These are phyloP conservation scores for Chamaecyparis obtusa DNA, from an alignment of 75 land plant species.

Conservation along the genomic window DNA sequence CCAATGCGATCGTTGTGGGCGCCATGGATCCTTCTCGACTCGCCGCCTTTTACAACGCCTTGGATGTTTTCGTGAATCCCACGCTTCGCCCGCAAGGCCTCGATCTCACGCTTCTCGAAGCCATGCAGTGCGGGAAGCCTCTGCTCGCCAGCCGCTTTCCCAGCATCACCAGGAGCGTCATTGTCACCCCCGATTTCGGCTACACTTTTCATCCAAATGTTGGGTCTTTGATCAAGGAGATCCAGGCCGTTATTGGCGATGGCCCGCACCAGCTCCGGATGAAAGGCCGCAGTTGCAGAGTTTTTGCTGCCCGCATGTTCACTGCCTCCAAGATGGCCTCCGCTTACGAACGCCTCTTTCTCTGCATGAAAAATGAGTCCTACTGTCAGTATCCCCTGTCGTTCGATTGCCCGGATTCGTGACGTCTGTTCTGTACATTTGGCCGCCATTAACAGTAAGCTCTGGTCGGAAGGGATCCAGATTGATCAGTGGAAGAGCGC, in stretches of 20 bases:
- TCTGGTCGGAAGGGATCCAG: no score
- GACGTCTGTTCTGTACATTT: no score
- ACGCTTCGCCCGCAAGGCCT: constrained; percentile 78
- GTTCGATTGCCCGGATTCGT: not conserved
- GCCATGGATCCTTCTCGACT: constrained; percentile 38
- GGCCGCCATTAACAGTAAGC: no score
- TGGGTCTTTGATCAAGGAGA: constrained; percentile 36
- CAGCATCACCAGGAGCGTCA: constrained; percentile 62
- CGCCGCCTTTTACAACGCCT: constrained; percentile 57
- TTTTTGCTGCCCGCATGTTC: constrained; percentile 56
- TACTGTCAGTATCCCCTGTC: constrained; percentile 52
- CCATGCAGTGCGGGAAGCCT: constrained; percentile 81
- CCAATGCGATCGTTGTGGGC: constrained; percentile 1
- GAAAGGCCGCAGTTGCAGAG: constrained; percentile 45
- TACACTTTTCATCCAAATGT: constrained; percentile 75
- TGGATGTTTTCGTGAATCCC: constrained; percentile 77
- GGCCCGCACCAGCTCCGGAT: constrained; percentile 33
- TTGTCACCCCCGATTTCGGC: constrained; percentile 59
- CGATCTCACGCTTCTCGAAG: constrained; percentile 78
- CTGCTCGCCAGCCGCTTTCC: constrained; percentile 67
- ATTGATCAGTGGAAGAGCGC: no score
- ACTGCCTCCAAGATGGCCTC: constrained; percentile 67
- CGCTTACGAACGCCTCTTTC: constrained; percentile 72
- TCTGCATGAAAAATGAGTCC: constrained; percentile 51
- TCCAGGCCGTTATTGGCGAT: constrained; percentile 42